Percentiles rank a stretch among this genome's conserved stretches.
Evolutionary conservation across 2,329 filamentous ascomycete genomes (phyloP).

Genomic region (Aspergillus unguis): DNA sequence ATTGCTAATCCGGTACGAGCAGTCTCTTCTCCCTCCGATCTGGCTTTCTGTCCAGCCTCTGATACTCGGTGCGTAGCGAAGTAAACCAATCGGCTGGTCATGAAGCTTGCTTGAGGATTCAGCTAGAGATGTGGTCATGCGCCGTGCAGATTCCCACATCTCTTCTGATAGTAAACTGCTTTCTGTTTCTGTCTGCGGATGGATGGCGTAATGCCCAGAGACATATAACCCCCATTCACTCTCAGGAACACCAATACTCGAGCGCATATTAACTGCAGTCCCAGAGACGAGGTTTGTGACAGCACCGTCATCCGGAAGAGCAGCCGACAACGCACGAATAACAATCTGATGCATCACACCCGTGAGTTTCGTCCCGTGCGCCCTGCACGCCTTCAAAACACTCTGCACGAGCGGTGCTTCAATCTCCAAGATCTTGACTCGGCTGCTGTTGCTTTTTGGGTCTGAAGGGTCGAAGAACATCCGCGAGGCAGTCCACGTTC

Average conservation of each 20-base stretch:
- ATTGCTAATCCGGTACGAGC: slow-evolving; percentile 49
- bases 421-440: slow-evolving; percentile 28
- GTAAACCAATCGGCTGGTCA: slow-evolving; percentile 44
- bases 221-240: slow-evolving; percentile 40
- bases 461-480: slow-evolving; percentile 25
- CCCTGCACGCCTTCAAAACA: slow-evolving; percentile 30
- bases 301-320: slow-evolving; percentile 18
- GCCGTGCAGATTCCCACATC: slow-evolving; percentile 36
- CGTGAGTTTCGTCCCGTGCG: slow-evolving; percentile 41
- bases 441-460: slow-evolving; percentile 28
- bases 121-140: slow-evolving; percentile 33
- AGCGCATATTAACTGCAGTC: slow-evolving; percentile 44
- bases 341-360: slow-evolving; percentile 42
- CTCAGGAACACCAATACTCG: slow-evolving; percentile 27
- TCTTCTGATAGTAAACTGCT: background rate
- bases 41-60: slow-evolving; percentile 41
- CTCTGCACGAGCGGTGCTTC: slow-evolving; percentile 23
- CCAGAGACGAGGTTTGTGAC: slow-evolving; percentile 37
- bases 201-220: slow-evolving; percentile 27
- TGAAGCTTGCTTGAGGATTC: slow-evolving; percentile 26
- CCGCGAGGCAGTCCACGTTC: slow-evolving; percentile 34
- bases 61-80: slow-evolving; percentile 42
- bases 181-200: slow-evolving; percentile 13
- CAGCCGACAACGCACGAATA: slow-evolving; percentile 35
- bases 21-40: slow-evolving; percentile 37